phyloP scores from a whole-genome alignment of 2,329 filamentous ascomycete species.

The Colletotrichum scovillei region DNA sequence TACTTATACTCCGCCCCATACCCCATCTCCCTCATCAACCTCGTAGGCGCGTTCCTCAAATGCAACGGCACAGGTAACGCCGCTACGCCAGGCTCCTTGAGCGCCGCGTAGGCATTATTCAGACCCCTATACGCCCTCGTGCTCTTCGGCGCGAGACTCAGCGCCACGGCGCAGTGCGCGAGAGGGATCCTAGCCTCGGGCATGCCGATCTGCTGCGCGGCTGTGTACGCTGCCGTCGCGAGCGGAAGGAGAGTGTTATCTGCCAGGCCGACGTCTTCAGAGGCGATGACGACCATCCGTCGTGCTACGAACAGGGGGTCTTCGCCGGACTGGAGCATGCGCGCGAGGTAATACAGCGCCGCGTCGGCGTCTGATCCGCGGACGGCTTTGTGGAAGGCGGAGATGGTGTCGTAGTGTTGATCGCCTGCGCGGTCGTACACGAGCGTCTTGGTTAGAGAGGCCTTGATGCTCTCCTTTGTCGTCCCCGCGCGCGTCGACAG shows the following conservation, averaged over 20 bases:
- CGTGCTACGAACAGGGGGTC: conserved; percentile 93
- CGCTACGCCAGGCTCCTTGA: conserved; percentile 86
- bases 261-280: conserved; percentile 91
- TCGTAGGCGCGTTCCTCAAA: conserved; percentile 90
- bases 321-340: conserved; percentile 96
- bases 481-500: conserved; percentile 72
- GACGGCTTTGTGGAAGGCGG: conserved; percentile 95
- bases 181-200: conserved; percentile 94
- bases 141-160: conserved; percentile 85
- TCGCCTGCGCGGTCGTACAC: conserved; percentile 96
- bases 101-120: conserved; percentile 81
- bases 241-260: conserved; percentile 86
- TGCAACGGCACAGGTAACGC: conserved; percentile 86
- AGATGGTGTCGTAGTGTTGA: conserved; percentile 98
- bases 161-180: conserved; percentile 85
- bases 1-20: conserved; percentile 97
- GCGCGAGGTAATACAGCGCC: conserved; percentile 90
- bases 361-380: conserved; percentile 89
- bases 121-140: conserved; percentile 87
- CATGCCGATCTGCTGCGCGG: conserved; percentile 93
- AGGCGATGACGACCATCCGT: conserved; percentile 93
- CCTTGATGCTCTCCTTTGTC: conserved; percentile 82
- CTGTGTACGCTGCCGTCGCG: conserved; percentile 86
- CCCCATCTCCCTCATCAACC: conserved; percentile 91
- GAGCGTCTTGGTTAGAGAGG: conserved; percentile 87